Base-by-base conservation (phyloP, 2,329 filamentous ascomycete genomes). In the Trichophyton verrucosum region DNA sequence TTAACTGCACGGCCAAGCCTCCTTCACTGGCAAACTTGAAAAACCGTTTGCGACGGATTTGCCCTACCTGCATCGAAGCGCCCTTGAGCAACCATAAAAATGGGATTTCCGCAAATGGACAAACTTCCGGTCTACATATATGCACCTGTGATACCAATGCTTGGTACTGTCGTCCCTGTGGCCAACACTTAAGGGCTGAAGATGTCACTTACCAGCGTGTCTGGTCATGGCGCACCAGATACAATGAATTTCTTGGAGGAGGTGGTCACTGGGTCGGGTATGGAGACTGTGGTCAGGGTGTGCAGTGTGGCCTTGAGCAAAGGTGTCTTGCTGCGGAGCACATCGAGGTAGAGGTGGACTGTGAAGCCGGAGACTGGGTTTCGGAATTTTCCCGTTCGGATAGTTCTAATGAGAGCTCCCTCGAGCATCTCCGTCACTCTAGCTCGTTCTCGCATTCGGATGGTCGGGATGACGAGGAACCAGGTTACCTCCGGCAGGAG, bases 1-100 rank as follows among this genome's bases (percentile, higher is more conserved):
- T n/a, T n/a, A 97, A 97, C 67, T 97, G 92, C 74, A 86, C 86
- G 4, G 87, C 89, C 68, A 96, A 96, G 73, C 85, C 88, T 0
- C 90, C 89, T 0, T 83, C 86, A 2, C 78, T 81, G 1, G 77
- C 80, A 36, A 80, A 84, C 22, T 79, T 95, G 42, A 85, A 83
- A 47, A 83, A 86, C 63, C 85, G 92, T 44, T 87, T 95, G 71
- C 87, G 92, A 57, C 83, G 92, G 22, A 81, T 96, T 2, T 96
- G 92, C 71, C 80, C 80, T 6, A 80, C 84, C 8, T 96, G 92
- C 71, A 81, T 84, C 33, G 85, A 84, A 63, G 86, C 85, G 1
- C 88, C 91, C 0, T 77, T 96, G 22, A 64, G 65, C 20, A 64
- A 64, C 24, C 69, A 72, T 56, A 64, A 72, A 36, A 67, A 64